These are phyloP conservation scores for Jackrogersella minutella DNA, from an alignment of 495 filamentous ascomycete genomes.

Conservation along the genomic window DNA sequence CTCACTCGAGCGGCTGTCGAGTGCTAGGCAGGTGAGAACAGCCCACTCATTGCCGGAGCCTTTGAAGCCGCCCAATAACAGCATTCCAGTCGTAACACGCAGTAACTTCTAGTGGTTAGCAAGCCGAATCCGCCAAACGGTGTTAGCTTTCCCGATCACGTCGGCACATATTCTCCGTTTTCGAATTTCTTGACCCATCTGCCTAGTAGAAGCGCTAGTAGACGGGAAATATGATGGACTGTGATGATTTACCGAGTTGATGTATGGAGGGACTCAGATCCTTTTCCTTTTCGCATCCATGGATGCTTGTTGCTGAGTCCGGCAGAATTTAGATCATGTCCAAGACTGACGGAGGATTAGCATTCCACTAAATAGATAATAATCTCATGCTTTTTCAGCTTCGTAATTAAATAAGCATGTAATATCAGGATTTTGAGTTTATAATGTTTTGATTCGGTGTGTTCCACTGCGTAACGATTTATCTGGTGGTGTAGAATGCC, in stretches of 20 bases:
- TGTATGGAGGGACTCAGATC: background rate
- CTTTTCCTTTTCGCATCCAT: background rate
- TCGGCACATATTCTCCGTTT: conserved; percentile 9
- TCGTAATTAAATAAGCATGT: background rate
- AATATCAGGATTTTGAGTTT: background rate
- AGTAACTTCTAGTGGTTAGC: background rate
- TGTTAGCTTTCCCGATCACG: background rate
- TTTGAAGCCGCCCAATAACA: background rate
- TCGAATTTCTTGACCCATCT: background rate
- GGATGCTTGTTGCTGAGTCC: background rate
- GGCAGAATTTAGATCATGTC: background rate
- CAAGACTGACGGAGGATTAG: background rate
- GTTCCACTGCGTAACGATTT: background rate
- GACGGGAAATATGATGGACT: background rate
- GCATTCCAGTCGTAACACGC: conserved; percentile 25
- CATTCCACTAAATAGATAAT: background rate
- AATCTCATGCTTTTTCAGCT: background rate
- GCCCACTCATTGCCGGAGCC: conserved; percentile 10
- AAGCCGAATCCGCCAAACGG: background rate
- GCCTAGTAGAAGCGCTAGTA: background rate
- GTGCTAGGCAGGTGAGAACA: conserved; percentile 6
- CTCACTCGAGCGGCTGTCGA: background rate
- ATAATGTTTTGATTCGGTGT: background rate
- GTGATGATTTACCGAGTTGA: background rate
- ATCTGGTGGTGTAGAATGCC: background rate